A percentile compares a stretch with the other conserved stretches of the same genome.
Evolutionary conservation across 1,139 yeast species (phyloP).

Genomic region (Geotrichum bryndzae): DNA sequence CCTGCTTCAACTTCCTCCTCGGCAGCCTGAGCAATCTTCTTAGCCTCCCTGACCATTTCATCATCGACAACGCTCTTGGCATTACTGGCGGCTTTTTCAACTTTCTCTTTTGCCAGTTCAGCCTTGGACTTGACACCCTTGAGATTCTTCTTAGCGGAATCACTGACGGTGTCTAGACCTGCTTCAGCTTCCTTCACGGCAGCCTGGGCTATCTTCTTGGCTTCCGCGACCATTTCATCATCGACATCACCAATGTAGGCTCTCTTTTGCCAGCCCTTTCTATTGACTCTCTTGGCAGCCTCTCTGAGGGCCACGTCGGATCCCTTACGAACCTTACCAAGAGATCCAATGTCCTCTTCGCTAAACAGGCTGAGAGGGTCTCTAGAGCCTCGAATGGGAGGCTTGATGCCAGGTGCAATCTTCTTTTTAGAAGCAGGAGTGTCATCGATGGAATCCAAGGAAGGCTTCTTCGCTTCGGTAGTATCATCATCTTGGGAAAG

Average conservation of each 20-base stretch:
- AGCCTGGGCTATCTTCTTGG: background rate
- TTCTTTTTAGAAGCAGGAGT: background rate
- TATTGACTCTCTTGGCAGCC: slow-evolving; percentile 1
- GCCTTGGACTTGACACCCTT: background rate
- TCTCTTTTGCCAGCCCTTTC: background rate
- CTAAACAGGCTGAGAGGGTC: background rate
- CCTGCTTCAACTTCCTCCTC: background rate
- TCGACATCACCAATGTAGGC: background rate
- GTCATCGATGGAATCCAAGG: background rate
- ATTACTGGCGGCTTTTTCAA: background rate
- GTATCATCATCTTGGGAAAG: background rate
- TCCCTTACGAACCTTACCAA: slow-evolving; percentile 1
- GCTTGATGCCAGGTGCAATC: background rate
- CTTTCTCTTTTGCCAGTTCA: background rate
- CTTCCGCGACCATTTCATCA: background rate
- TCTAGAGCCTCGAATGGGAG: background rate
- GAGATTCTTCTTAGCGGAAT: background rate
- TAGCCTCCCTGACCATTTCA: background rate
- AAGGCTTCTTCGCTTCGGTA: background rate
- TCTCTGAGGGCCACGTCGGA: slow-evolving; percentile 2
- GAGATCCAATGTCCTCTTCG: background rate
- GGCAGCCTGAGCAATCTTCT: background rate
- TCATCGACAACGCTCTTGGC: background rate
- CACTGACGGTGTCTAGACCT: background rate
- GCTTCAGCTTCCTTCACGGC: background rate